Conservation (phyloP, 768 basidiomycete genomes). For the Pisolithus marmoratus region DNA sequence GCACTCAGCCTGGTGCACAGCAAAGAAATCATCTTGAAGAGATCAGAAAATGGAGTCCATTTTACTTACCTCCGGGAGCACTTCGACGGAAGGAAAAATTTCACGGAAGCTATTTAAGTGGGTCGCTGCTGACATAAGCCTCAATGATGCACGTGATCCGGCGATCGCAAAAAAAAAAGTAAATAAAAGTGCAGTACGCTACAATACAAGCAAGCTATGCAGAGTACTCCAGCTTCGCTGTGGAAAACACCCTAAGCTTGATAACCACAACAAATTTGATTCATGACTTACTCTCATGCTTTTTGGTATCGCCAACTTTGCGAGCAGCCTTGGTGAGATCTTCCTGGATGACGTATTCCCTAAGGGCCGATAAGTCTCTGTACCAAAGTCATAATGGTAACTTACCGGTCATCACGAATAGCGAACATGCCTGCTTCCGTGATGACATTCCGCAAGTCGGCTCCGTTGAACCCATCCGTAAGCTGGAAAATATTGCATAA, state of each 20-base stretch:
- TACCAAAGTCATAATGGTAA: background rate
- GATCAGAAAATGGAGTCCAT: background rate
- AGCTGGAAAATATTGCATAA: conserved; percentile 40
- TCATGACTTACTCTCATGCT: conserved; percentile 81
- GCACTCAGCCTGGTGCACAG: conserved; percentile 35
- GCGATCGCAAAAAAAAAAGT: background rate
- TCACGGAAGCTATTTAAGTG: too few species aligned
- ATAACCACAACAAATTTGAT: background rate
- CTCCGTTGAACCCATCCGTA: conserved; percentile 92
- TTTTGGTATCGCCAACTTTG: conserved; percentile 95
- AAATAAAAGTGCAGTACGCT: conserved; percentile 12
- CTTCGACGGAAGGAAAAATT: background rate
- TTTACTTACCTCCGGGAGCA: background rate
- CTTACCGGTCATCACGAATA: conserved; percentile 88
- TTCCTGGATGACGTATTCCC: conserved; percentile 90
- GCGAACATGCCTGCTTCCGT: conserved; percentile 99
- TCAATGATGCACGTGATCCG: too few species aligned
- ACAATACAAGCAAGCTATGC: conserved; percentile 29
- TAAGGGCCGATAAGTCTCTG: conserved; percentile 19
- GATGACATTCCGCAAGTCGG: conserved; percentile 91
- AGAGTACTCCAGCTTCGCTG: conserved; percentile 42
- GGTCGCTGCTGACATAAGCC: too few species aligned
- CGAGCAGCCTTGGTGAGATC: conserved; percentile 94
- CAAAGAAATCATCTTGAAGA: conserved; percentile 27
- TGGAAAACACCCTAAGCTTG: background rate